Percentiles rank a stretch among this genome's conserved stretches.
Evolutionary conservation across 108 stramenopile genomes (phyloP).

Genomic region (Nannochloropsis salina): DNA sequence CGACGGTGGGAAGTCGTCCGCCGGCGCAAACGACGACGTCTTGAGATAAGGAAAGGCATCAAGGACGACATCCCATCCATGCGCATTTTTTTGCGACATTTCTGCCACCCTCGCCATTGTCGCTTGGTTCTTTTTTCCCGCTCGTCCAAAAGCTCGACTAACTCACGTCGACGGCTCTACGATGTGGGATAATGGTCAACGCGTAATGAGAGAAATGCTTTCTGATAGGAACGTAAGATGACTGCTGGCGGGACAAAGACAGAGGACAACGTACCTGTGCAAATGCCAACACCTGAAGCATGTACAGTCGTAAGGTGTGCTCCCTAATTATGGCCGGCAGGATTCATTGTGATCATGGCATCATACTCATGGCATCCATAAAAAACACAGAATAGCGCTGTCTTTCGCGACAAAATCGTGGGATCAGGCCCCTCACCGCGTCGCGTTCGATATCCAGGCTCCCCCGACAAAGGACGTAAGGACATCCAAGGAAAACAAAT

Average conservation of each 20-base stretch:
- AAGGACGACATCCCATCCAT: neutral
- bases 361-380: too few relatives aligned
- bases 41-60: neutral
- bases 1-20: neutral
- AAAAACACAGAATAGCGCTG: too few relatives aligned
- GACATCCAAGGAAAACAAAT: too few relatives aligned
- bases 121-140: neutral
- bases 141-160: neutral
- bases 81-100: neutral
- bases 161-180: constrained; percentile 11
- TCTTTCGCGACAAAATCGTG: too few relatives aligned
- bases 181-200: too few relatives aligned
- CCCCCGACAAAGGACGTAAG: too few relatives aligned
- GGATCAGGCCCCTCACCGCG: too few relatives aligned
- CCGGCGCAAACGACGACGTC: neutral
- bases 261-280: neutral
- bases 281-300: constrained; percentile 5
- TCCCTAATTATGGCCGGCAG: too few relatives aligned
- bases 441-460: too few relatives aligned
- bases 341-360: too few relatives aligned
- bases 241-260: neutral
- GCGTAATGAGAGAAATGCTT: neutral
- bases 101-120: neutral
- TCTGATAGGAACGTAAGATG: neutral
- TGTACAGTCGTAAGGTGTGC: too few relatives aligned